Evolutionary conservation across 352 stramenopile species (phyloP), one percentile per base, ranked within the genome.

Genomic region (Phytophthora boehmeriae): DNA sequence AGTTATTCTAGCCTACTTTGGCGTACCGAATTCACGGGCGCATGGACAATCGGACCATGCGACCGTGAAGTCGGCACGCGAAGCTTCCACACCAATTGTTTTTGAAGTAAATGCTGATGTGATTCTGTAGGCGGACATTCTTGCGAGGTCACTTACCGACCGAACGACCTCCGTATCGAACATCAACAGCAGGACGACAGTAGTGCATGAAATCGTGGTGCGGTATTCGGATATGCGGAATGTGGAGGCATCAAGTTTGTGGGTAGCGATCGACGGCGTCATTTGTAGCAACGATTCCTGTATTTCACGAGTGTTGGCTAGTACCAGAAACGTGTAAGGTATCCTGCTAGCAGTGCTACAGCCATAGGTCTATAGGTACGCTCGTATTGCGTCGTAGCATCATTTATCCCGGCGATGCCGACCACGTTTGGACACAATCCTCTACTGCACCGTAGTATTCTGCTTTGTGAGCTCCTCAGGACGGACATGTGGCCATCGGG

Each of bases 251-350:
- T 51, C 8, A 69, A 60, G 9, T 44, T 74, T 22, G 27, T 9
- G 20, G 34, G n/a, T 13, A 42, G 27, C 10, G 2, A 5, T 22
- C 39, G 32, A 44, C 14, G 52, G 9, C 16, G 17, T 66, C 74
- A 13, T 59, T 63, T 11, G 60, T 83, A 41, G 70, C 80, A 61
- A 72, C 68, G 19, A 59, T 63, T 2, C 74, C 74, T 27, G 62
- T 74, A 34, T 59, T 83, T 8, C 65, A 77, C 53, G 63, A 78
- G 17, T 63, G 75, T n/a, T n/a, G n/a, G n/a, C n/a, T n/a, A n/a
- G n/a, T n/a, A n/a, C n/a, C n/a, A n/a, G n/a, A n/a, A n/a, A n/a
- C n/a, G n/a, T n/a, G n/a, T n/a, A n/a, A n/a, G n/a, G n/a, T n/a
- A n/a, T n/a, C n/a, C n/a, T n/a, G n/a, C n/a, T n/a, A n/a, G n/a